Evolutionary conservation across 148 eudicot species (phyloP), one percentile per base, ranked within the genome.

Genomic region (Linanthus parryae): DNA sequence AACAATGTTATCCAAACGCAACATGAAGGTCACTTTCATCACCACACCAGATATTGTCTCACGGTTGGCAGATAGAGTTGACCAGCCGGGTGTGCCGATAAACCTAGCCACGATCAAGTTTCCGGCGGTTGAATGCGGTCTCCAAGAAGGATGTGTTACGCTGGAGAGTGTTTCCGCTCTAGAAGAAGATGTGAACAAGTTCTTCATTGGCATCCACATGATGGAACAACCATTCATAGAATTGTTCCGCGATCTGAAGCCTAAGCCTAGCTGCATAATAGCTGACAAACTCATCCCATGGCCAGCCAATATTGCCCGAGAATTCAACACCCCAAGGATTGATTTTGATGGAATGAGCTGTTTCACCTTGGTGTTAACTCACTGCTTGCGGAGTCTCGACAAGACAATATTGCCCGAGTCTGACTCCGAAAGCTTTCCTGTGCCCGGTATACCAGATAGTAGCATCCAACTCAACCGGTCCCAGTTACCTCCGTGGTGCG

Each of bases 261-360:
- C 66, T 1, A 45, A 10, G 0, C 78, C 81, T 12, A 68, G 61
- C 42, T 79, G 75, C 34, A 56, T 79, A 15, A 71, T 79, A 25
- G 71, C 77, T 33, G 75, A 65, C n/a, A 60, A 24, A 52, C 30
- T 67, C 34, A 31, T 77, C 0, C 48, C 62, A 5, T 77, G 83
- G 78, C 61, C 63, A 7, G 56, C 59, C 8, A 45, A 66, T 22
- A 60, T 59, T 21, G 70, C 74, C 14, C 13, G 48, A 9, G 66
- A 52, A 29, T 66, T 73, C 44, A 28, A 43, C 6, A 51, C 73
- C 17, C 83, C 83, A 14, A 62, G 83, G 51, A 69, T 68, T 54
- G 57, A 59, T 29, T 77, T 65, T 33, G 74, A 77, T 33, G 70
- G 73, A 23, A 69, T 73, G 62, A 69, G 73, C 59, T 77, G 83